These are phyloP conservation scores for Lactifluus subvellereus DNA, from an alignment of 768 basidiomycete species.

Conservation along the genomic window DNA sequence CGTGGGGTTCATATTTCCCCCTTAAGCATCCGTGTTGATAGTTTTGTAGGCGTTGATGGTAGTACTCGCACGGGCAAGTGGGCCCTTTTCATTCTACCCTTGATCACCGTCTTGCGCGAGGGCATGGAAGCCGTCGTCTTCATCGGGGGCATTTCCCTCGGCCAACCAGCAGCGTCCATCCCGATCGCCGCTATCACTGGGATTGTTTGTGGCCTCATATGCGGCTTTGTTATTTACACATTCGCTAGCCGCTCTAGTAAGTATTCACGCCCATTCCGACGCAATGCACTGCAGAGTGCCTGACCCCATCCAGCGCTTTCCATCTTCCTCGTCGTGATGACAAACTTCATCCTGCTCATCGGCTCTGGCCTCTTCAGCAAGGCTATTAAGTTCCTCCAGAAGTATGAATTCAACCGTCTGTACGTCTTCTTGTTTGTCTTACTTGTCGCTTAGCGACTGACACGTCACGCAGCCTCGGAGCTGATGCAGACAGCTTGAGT, in stretches of 20 bases:
- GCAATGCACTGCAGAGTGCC: neutral
- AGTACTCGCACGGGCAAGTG: slow-evolving; percentile 62
- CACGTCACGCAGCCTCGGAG: slow-evolving; percentile 46
- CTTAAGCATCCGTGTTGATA: neutral
- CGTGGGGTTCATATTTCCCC: slow-evolving; percentile 34
- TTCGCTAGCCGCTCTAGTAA: slow-evolving; percentile 70
- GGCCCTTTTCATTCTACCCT: slow-evolving; percentile 82
- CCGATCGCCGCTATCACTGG: slow-evolving; percentile 89
- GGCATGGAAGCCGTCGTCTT: slow-evolving; percentile 92
- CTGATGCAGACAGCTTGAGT: slow-evolving; percentile 57
- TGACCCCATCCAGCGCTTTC: slow-evolving; percentile 50
- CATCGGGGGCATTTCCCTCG: slow-evolving; percentile 88
- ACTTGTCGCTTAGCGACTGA: neutral
- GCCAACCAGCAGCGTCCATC: slow-evolving; percentile 74
- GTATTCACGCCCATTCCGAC: slow-evolving; percentile 23
- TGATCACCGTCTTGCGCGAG: slow-evolving; percentile 91
- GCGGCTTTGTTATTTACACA: slow-evolving; percentile 73
- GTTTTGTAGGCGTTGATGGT: slow-evolving; percentile 39
- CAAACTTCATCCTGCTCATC: slow-evolving; percentile 87
- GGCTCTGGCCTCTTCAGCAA: slow-evolving; percentile 90
- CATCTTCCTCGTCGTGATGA: slow-evolving; percentile 87
- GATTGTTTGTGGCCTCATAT: slow-evolving; percentile 64
- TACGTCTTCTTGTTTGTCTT: slow-evolving; percentile 22
- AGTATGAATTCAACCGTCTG: slow-evolving; percentile 56
- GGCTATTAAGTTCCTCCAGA: slow-evolving; percentile 66